Evolutionary conservation across 306 rosid species (phyloP).

Genomic region (Luffa aegyptiaca): DNA sequence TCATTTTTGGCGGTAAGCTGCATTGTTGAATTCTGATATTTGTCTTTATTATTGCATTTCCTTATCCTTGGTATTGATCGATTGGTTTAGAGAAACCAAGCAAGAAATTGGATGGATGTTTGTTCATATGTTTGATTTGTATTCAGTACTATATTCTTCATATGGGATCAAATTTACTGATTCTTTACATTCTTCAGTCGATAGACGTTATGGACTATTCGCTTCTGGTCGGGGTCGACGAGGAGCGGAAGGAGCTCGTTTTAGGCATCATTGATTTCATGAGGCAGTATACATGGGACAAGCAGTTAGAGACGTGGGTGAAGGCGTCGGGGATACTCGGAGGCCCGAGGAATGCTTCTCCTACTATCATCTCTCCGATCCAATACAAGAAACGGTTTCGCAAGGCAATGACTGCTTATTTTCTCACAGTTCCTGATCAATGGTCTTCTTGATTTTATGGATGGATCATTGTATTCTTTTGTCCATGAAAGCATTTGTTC

Average conservation of each 20-base stretch:
- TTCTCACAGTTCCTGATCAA: slow-evolving; percentile 85
- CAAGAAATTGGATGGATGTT: neutral
- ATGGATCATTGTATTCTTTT: slow-evolving; percentile 24
- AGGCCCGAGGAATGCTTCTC: slow-evolving; percentile 78
- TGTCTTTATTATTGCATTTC: neutral
- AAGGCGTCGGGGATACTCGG: slow-evolving; percentile 93
- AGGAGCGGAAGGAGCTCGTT: slow-evolving; percentile 77
- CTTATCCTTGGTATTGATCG: neutral
- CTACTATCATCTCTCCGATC: slow-evolving; percentile 80
- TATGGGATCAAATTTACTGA: neutral
- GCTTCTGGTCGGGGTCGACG: slow-evolving; percentile 89
- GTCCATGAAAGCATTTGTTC: slow-evolving; percentile 19
- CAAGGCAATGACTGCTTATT: slow-evolving; percentile 93
- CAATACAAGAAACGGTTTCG: slow-evolving; percentile 95
- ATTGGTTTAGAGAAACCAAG: neutral
- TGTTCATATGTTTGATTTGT: neutral
- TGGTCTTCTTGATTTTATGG: slow-evolving; percentile 42
- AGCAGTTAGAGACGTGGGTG: slow-evolving; percentile 97
- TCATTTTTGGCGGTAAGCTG: slow-evolving; percentile 70
- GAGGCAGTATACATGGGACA: slow-evolving; percentile 99
- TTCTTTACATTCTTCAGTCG: slow-evolving; percentile 38
- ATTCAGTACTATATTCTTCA: neutral
- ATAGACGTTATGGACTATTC: slow-evolving; percentile 98
- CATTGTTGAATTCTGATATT: neutral
- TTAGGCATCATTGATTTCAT: slow-evolving; percentile 90